Base-by-base conservation (phyloP, 23 red algal genomes). In the Pyropia yezoensis region DNA sequence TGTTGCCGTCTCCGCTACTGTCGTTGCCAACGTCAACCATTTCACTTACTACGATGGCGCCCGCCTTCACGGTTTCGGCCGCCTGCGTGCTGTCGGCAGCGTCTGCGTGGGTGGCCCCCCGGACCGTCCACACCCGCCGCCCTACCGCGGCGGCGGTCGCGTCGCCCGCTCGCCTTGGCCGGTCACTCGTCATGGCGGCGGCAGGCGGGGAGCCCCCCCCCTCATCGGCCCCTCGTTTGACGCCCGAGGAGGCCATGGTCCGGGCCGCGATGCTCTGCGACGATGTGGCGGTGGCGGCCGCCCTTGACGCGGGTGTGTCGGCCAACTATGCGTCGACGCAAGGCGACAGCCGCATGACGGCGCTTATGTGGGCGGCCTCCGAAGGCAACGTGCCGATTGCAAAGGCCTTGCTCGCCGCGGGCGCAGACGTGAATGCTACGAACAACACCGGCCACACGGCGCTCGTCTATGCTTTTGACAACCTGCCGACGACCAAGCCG, bases 311-410 rank as follows among this genome's bases (percentile, higher is more conserved):
- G n/a, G 77, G 77, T 9, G 77, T 62, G 18, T 62, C 56, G 32
- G 39, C 69, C 17, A 34, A 24, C 6, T 74, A 82, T 22, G 73
- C 73, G 28, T 66, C 58, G 49, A 7, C 39, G 15, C 12, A 61
- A 17, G 54, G 39, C 25, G 70, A 65, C 18, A 71, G 62, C 14
- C 29, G 53, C 28, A 82, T 82, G 77, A 74, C 77, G 12, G 66
- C 77, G 33, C 53, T 82, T 15, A 73, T 74, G 77, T 82, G 77
- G 77, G 66, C 77, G 28, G 77, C 77, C 32, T 60, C 67, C 12
- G 77, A 82, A 55, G 77, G 77, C 16, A 23, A 57, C 28, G 27
- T 74, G 8, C n/a, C 27, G 18, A 74, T 82, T 20, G 27, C 77
- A 2, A 52, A 55, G 18, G 19, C 39, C 0, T 28, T 82, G 13